Conservation (phyloP, 192 early-diverging fungal genomes). For the Backusella tuberculispora region DNA sequence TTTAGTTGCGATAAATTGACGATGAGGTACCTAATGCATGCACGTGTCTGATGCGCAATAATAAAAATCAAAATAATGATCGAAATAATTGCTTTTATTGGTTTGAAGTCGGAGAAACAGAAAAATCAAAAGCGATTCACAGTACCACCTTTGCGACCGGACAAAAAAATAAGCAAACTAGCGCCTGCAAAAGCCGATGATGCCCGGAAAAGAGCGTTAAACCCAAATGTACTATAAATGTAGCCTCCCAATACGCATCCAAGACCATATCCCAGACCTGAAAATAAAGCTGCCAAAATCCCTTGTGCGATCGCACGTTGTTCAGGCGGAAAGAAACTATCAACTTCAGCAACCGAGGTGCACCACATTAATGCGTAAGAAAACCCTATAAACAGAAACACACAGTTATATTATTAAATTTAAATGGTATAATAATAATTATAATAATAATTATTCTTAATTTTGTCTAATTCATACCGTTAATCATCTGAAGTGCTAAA, state of each 20-base stretch:
- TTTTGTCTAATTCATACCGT: conserved; percentile 14
- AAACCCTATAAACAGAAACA: conserved; percentile 9
- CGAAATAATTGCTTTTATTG: conserved; percentile 15
- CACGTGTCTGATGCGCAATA: conserved; percentile 10
- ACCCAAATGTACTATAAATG: conserved; percentile 21
- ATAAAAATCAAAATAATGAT: conserved; percentile 14
- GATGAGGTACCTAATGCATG: conserved; percentile 1
- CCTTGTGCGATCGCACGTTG: conserved; percentile 40
- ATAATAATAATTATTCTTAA: conserved; percentile 3
- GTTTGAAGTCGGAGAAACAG: conserved; percentile 3
- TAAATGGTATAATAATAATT: not conserved
- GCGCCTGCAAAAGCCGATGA: conserved; percentile 5
- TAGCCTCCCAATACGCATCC: conserved; percentile 25
- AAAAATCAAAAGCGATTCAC: not conserved
- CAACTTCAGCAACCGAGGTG: conserved; percentile 29
- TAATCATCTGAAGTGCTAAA: conserved; percentile 27
- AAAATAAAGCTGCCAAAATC: conserved; percentile 31
- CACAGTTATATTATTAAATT: not conserved
- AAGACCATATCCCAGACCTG: conserved; percentile 32
- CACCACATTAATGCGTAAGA: conserved; percentile 33
- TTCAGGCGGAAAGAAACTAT: conserved; percentile 31
- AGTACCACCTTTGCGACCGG: not conserved
- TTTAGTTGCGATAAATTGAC: not conserved
- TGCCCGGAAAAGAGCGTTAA: not conserved
- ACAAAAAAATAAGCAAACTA: conserved; percentile 10